A percentile compares a stretch with the other conserved stretches of the same genome.
Evolutionary conservation across 768 basidiomycete genomes (phyloP).

Genomic region (Pleurotus giganteus): DNA sequence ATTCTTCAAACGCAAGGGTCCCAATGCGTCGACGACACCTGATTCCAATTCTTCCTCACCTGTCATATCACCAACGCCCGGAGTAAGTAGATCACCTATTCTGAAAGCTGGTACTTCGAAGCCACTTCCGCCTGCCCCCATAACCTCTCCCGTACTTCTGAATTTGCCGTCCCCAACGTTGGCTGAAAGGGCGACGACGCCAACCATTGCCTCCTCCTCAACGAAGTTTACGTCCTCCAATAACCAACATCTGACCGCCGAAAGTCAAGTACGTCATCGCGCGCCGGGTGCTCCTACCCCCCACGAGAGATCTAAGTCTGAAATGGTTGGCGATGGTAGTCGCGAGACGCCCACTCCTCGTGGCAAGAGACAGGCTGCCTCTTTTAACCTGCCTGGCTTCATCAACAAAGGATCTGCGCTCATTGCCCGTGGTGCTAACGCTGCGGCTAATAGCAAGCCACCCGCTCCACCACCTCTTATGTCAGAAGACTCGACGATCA

Average conservation of each 20-base stretch:
- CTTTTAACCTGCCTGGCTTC: slow-evolving; percentile 3
- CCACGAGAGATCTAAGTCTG: background rate
- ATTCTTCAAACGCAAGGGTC: slow-evolving; percentile 63
- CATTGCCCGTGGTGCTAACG: background rate
- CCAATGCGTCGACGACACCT: slow-evolving; percentile 6
- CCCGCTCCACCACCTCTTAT: background rate
- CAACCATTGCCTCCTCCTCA: background rate
- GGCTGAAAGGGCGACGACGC: background rate
- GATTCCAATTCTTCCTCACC: slow-evolving; percentile 6
- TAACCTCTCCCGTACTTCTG: background rate
- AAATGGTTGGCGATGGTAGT: background rate
- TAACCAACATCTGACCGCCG: background rate
- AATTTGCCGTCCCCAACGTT: background rate
- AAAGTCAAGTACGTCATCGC: background rate
- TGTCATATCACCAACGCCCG: background rate
- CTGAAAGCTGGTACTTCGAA: background rate
- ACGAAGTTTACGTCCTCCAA: background rate
- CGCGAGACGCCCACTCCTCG: background rate
- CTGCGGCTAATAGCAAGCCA: background rate
- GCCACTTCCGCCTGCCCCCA: background rate
- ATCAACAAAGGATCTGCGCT: slow-evolving; percentile 2
- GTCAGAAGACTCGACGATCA: background rate
- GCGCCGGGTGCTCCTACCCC: slow-evolving; percentile 1
- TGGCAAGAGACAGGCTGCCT: slow-evolving; percentile 1
- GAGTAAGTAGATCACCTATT: background rate